Evolutionary conservation across 2,329 filamentous ascomycete genomes (phyloP), one percentile per base, ranked within the genome.

Genomic region (Alternaria infectoria): DNA sequence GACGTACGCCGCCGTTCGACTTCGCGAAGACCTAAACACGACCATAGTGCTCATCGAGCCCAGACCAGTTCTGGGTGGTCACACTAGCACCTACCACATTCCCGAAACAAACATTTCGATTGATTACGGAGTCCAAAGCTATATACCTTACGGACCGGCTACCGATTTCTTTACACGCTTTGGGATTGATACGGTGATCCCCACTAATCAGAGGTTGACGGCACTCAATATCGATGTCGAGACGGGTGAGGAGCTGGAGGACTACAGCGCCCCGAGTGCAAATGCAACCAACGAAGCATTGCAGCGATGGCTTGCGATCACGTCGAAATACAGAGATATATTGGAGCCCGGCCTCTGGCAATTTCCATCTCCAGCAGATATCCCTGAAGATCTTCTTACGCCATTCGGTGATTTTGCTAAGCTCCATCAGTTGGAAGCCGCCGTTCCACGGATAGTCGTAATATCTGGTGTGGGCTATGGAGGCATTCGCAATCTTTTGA

Each of bases 381-480:
- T 86, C 0, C 84, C 84, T 0, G 75, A 79, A 21, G 84, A 85
- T 47, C 75, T 87, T 2, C 75, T 86, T 11, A 71, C 85, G 5
- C 80, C 84, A 1, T 86, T 84, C 60, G 80, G 81, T 17, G 79
- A 85, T 3, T 87, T 86, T 62, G 77, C 83, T 8, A 72, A 78
- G 40, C 85, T 84, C 69, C 80, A 86, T 8, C 43, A 58, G 8
- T 54, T 74, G 9, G 65, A 69, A 51, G 66, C 63, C 12, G 67
- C 69, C 1, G 59, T 70, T 4, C 69, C 71, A 12, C 61, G 66
- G 0, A 73, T 72, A 28, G 55, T 66, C 13, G 30, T 59, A 0
- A 67, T 73, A n/a, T 71, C 69, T 4, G 68, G 65, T 19, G 59
- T 71, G 3, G 71, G 72, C 12, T 58, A 67, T 43, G 71, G 72